A percentile compares a stretch with the other conserved stretches of the same genome.
phyloP scores from a whole-genome alignment of 805 yeast species.

The Hanseniaspora mollemarum region DNA sequence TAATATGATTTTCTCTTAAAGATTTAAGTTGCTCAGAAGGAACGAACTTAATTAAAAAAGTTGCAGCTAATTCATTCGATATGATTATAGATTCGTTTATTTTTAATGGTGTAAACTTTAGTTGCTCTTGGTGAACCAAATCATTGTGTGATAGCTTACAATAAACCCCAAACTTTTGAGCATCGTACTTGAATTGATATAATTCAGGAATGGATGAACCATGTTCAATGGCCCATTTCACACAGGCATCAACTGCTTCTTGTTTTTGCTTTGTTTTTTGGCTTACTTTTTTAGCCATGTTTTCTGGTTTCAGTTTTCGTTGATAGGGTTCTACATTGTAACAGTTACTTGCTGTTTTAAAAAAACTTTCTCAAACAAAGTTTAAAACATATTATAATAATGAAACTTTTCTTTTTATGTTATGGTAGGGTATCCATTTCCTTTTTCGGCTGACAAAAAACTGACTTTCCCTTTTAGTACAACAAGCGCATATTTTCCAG shows the following conservation, averaged over 20 bases:
- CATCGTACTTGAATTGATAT: constrained; percentile 28
- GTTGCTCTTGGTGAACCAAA: constrained; percentile 26
- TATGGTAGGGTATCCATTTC: background rate
- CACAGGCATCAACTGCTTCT: constrained; percentile 16
- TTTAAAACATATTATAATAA: too few relatives aligned
- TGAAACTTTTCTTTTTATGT: background rate
- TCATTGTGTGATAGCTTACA: constrained; percentile 14
- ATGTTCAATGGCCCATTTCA: constrained; percentile 33
- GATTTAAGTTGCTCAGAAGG: constrained; percentile 18
- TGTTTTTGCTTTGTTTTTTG: background rate
- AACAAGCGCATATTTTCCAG: too few relatives aligned
- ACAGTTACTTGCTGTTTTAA: too few relatives aligned
- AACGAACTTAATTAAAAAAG: constrained; percentile 22
- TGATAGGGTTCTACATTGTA: too few relatives aligned
- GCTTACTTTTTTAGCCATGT: background rate
- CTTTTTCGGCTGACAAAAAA: background rate
- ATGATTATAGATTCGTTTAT: constrained; percentile 26
- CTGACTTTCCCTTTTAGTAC: background rate
- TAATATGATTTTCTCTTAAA: constrained; percentile 17
- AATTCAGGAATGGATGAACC: constrained; percentile 32
- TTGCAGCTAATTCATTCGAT: constrained; percentile 30
- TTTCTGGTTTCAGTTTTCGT: background rate
- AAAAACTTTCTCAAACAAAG: too few relatives aligned
- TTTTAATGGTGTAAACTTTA: constrained; percentile 28
- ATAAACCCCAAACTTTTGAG: constrained; percentile 28